Evolutionary conservation across 768 basidiomycete species (phyloP).

Genomic region (Paxillus involutus): DNA sequence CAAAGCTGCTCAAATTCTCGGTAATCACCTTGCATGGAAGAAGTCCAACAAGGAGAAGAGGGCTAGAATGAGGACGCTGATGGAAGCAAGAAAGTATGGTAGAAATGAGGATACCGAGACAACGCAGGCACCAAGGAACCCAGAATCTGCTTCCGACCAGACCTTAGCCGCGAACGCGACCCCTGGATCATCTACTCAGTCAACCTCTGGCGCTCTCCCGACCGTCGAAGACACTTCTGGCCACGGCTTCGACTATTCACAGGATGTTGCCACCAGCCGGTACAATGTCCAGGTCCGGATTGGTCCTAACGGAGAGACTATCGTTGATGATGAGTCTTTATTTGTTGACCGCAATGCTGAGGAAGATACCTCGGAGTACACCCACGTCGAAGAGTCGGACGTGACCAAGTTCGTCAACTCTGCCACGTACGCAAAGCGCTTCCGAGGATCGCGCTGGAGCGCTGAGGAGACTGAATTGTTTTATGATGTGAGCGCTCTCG

Average conservation of each 20-base stretch:
- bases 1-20: constrained; percentile 70
- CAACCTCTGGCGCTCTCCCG: constrained; percentile 13
- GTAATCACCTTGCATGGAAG: constrained; percentile 74
- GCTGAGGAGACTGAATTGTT: constrained; percentile 89
- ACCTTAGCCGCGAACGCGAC: constrained; percentile 1
- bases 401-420: constrained; percentile 85
- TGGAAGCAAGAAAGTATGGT: constrained; percentile 80
- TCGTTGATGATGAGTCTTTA: constrained; percentile 84
- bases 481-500: constrained; percentile 60
- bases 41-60: constrained; percentile 65
- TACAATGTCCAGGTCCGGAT: constrained; percentile 87
- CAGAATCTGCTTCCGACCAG: constrained; percentile 11
- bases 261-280: constrained; percentile 63
- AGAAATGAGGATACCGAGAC: constrained; percentile 49
- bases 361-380: constrained; percentile 68
- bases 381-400: constrained; percentile 81
- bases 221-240: constrained; percentile 44
- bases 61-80: constrained; percentile 55
- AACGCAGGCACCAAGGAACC: constrained; percentile 2
- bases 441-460: constrained; percentile 84
- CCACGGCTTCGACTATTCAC: constrained; percentile 69
- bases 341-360: constrained; percentile 73
- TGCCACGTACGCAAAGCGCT: constrained; percentile 75
- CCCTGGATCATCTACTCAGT: constrained; percentile 16
- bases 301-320: constrained; percentile 82